These are phyloP conservation scores for Amphibolis antarctica DNA, from an alignment of 106 monocot genomes.

Conservation along the genomic window DNA sequence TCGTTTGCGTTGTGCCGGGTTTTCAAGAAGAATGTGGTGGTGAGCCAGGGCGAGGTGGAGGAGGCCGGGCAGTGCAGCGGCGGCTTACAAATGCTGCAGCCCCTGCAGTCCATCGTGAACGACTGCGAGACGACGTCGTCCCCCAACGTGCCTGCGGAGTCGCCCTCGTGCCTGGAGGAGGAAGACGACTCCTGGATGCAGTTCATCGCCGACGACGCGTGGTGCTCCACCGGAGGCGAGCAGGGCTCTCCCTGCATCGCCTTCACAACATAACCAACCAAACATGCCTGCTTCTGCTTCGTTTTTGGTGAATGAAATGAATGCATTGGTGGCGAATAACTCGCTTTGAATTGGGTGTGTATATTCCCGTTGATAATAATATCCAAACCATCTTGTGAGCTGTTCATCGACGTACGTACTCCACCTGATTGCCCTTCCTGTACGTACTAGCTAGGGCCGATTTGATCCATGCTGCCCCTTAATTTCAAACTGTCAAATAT, in stretches of 20 bases:
- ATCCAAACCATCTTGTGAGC: slow-evolving; percentile 6
- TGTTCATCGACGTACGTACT: too few species aligned
- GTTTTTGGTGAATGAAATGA: not conserved
- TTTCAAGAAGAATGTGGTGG: slow-evolving; percentile 86
- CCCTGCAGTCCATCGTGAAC: not conserved
- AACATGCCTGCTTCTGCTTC: not conserved
- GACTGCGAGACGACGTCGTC: slow-evolving; percentile 38
- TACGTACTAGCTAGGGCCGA: too few species aligned
- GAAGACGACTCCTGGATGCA: slow-evolving; percentile 92
- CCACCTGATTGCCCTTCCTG: not conserved
- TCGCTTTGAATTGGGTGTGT: not conserved
- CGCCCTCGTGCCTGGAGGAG: slow-evolving; percentile 53
- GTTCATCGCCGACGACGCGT: slow-evolving; percentile 81
- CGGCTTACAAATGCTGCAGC: slow-evolving; percentile 17
- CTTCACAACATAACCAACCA: slow-evolving; percentile 4
- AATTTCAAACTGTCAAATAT: too few species aligned
- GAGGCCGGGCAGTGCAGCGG: slow-evolving; percentile 43
- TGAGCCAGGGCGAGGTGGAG: slow-evolving; percentile 29
- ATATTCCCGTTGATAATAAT: slow-evolving; percentile 13
- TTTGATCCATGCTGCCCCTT: too few species aligned
- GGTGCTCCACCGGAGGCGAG: slow-evolving; percentile 45
- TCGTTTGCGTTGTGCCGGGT: slow-evolving; percentile 81
- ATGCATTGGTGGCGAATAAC: not conserved
- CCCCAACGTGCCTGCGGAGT: slow-evolving; percentile 34
- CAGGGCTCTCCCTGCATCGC: slow-evolving; percentile 21